Evolutionary conservation across 345 rosid species (phyloP).

Genomic region (Salix purpurea): DNA sequence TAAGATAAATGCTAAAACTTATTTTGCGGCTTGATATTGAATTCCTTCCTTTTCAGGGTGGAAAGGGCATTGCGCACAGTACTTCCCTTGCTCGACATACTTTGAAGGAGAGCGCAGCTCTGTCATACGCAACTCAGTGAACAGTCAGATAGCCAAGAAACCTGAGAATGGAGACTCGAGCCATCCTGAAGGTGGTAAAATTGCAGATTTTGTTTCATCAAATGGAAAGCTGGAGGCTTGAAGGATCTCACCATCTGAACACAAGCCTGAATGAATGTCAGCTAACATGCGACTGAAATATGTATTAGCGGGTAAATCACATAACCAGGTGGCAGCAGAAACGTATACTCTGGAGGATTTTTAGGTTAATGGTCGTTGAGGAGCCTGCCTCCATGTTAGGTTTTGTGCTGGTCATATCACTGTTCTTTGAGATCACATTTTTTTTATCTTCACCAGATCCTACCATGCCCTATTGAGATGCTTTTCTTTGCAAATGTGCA

Average conservation of each 20-base stretch:
- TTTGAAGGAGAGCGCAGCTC: conserved; percentile 74
- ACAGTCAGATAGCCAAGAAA: conserved; percentile 38
- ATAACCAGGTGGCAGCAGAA: conserved; percentile 3
- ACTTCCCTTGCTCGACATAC: conserved; percentile 68
- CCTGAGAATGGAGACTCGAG: conserved; percentile 50
- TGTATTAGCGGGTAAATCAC: conserved; percentile 9
- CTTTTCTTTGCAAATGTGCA: conserved; percentile 55
- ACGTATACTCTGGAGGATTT: neutral
- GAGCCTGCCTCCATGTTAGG: conserved; percentile 3
- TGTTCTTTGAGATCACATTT: conserved; percentile 7
- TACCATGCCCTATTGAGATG: conserved; percentile 24
- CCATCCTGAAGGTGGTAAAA: conserved; percentile 36
- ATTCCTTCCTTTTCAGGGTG: conserved; percentile 54
- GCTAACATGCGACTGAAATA: conserved; percentile 8
- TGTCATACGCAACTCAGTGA: conserved; percentile 43
- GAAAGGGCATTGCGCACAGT: conserved; percentile 64
- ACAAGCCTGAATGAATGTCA: neutral
- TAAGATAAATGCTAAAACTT: neutral
- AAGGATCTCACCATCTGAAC: conserved; percentile 22
- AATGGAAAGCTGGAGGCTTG: conserved; percentile 72
- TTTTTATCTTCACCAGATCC: neutral
- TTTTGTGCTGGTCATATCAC: neutral
- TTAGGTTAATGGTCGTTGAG: conserved; percentile 9
- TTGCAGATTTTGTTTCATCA: conserved; percentile 37
- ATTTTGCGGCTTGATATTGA: neutral